These are phyloP conservation scores for Logfia minima DNA, from an alignment of 129 eudicot species.

Conservation along the genomic window DNA sequence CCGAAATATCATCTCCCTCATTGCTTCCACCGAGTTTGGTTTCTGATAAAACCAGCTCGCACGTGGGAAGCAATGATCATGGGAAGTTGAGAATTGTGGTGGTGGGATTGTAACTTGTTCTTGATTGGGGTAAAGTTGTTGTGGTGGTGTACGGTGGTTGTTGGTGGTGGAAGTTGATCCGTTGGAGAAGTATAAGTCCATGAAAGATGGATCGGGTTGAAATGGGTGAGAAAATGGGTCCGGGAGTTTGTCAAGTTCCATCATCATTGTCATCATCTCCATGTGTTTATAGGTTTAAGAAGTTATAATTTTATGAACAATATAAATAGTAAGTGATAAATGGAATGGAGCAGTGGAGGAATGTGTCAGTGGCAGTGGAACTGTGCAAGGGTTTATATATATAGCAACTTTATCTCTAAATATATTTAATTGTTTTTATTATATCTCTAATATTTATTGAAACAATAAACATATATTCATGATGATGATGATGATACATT, in stretches of 20 bases:
- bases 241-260: slow-evolving; percentile 45
- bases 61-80: slow-evolving; percentile 27
- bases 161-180: slow-evolving; percentile 19
- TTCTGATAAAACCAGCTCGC: slow-evolving; percentile 37
- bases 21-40: slow-evolving; percentile 51
- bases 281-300: slow-evolving; percentile 16
- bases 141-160: slow-evolving; percentile 28
- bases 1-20: slow-evolving; percentile 67
- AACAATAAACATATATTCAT: neutral
- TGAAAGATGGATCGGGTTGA: slow-evolving; percentile 31
- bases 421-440: slow-evolving; percentile 4
- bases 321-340: neutral
- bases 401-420: slow-evolving; percentile 1
- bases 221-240: slow-evolving; percentile 42
- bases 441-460: neutral
- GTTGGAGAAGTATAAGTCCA: slow-evolving; percentile 33
- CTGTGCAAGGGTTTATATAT: slow-evolving; percentile 35
- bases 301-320: neutral
- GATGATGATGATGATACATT: too few relatives aligned
- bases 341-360: slow-evolving; percentile 40
- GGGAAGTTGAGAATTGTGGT: slow-evolving; percentile 1
- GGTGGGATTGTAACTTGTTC: neutral
- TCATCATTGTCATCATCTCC: slow-evolving; percentile 49
- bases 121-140: neutral
- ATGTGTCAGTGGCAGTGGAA: slow-evolving; percentile 36